Conservation (phyloP, 2,329 filamentous ascomycete genomes). For the Onygenales sp. region DNA sequence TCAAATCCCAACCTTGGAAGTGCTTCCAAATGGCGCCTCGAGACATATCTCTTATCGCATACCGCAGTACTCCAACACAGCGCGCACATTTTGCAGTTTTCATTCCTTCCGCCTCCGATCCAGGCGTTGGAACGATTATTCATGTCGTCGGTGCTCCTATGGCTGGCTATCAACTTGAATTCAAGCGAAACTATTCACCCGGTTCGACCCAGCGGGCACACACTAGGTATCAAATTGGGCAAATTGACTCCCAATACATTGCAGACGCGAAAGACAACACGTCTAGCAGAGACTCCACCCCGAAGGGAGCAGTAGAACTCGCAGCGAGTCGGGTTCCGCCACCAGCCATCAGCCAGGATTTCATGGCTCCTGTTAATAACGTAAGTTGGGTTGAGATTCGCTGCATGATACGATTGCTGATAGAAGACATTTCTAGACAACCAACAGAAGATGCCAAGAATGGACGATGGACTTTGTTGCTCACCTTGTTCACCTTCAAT, state of each 20-base stretch:
- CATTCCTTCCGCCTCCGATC: conserved; percentile 14
- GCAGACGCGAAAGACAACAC: conserved; percentile 8
- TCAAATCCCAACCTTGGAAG: too few relatives aligned
- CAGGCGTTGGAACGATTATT: conserved; percentile 18
- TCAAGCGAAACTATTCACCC: conserved; percentile 19
- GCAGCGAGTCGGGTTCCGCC: conserved; percentile 19
- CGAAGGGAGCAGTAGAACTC: conserved; percentile 18
- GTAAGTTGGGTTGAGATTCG: conserved; percentile 11
- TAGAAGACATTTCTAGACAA: conserved; percentile 12
- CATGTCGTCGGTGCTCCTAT: conserved; percentile 24
- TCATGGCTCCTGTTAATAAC: conserved; percentile 25
- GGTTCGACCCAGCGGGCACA: conserved; percentile 6
- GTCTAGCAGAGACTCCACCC: conserved; percentile 12
- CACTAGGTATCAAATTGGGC: conserved; percentile 13
- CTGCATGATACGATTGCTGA: background rate
- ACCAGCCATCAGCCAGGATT: conserved; percentile 23
- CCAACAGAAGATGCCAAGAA: conserved; percentile 25
- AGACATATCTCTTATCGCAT: conserved; percentile 17
- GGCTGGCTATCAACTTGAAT: conserved; percentile 21
- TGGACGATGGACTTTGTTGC: conserved; percentile 26
- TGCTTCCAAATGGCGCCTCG: conserved; percentile 13
- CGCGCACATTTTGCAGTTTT: conserved; percentile 23
- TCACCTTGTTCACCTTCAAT: conserved; percentile 14
- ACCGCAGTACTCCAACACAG: conserved; percentile 15
- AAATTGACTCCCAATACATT: conserved; percentile 16